phyloP scores from a whole-genome alignment of 1,284 basidiomycete genomes.

The Cryptococcus neoformans region DNA sequence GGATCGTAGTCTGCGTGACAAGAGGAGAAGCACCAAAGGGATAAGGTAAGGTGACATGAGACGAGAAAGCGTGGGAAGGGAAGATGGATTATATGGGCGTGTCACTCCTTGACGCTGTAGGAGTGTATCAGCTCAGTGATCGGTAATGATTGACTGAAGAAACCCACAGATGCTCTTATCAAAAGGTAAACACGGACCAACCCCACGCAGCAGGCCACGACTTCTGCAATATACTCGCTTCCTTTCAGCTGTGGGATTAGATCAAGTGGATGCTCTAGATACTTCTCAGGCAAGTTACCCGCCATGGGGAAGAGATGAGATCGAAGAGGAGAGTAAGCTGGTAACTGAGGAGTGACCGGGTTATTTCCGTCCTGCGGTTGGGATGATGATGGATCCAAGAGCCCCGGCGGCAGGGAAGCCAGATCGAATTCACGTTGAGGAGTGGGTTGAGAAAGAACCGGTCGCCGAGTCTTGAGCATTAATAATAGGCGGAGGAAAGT shows the following conservation, averaged over 20 bases:
- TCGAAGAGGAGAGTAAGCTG: conserved; percentile 59
- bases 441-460: conserved; percentile 68
- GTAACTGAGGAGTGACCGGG: conserved; percentile 48
- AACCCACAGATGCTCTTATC: conserved; percentile 24
- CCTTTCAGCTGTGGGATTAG: conserved; percentile 34
- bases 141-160: background rate
- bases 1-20: conserved; percentile 33
- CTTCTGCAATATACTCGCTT: conserved; percentile 32
- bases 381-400: conserved; percentile 14
- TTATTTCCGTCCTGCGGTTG: conserved; percentile 9
- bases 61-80: conserved; percentile 39
- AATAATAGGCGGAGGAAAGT: conserved; percentile 67
- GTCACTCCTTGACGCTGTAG: conserved; percentile 1
- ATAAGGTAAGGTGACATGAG: conserved; percentile 35
- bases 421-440: conserved; percentile 84
- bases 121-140: background rate
- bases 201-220: conserved; percentile 31
- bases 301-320: conserved; percentile 45
- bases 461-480: conserved; percentile 67
- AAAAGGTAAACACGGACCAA: conserved; percentile 60
- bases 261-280: conserved; percentile 32
- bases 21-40: conserved; percentile 31
- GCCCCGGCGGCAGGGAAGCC: conserved; percentile 55
- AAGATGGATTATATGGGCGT: conserved; percentile 18
- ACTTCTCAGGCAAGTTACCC: conserved; percentile 32